Evolutionary conservation across 202 grass and related monocot genomes (phyloP), one percentile per base, ranked within the genome.

Genomic region (Eragrostis tef): DNA sequence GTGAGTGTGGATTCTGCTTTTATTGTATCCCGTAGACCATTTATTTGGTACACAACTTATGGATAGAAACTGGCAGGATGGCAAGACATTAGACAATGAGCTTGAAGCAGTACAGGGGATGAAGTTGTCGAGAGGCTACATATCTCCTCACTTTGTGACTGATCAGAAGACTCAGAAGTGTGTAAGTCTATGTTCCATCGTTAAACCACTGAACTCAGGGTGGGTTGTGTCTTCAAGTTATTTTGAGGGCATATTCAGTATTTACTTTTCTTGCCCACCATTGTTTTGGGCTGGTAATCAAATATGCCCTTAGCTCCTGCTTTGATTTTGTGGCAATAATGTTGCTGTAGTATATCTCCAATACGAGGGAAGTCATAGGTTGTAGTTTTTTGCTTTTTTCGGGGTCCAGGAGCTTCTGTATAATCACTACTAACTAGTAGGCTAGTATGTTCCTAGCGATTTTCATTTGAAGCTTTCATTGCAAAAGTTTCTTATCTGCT

Each of bases 81-180:
- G 94, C 53, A 94, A 98, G 80, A 93, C 94, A 54, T 44, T 94
- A 69, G 80, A 93, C 43, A 90, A 94, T 81, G 94, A 91, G 73
- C 82, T 98, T 74, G 92, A 98, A 81, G 88, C 86, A 36, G 92
- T 93, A 67, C 92, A 98, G 78, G 94, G 92, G 78, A 94, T 98
- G 94, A 98, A 98, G 80, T 78, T 98, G 27, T 85, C 89, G 26
- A 94, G 94, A 79, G 94, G 94, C 54, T 98, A 91, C 82, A 98
- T 98, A 82, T 98, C 94, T 77, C 94, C 92, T 85, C 93, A 98
- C 81, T 98, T 98, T 74, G 81, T 98, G 51, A 94, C 90, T 64
- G 92, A 98, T 88, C 82, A 81, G 51, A 98, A 93, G 73, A 94
- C 92, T 66, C 90, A 98, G 86, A 98, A 94, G 90, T 98, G 94